Conservation (phyloP, 495 filamentous ascomycete genomes). For the Penicillium riverlandense region DNA sequence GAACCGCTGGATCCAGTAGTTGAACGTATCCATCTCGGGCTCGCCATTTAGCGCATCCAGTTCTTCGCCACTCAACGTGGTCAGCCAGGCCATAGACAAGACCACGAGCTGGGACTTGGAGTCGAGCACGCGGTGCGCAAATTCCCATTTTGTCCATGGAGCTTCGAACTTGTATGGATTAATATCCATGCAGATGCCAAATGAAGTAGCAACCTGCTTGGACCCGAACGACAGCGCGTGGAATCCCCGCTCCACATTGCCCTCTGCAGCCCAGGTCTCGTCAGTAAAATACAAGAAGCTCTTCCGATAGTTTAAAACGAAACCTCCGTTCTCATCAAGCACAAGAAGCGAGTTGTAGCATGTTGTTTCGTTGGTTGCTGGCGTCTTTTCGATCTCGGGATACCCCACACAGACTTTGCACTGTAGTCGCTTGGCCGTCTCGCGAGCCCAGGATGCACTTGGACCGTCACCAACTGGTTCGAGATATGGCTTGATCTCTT, state of each 20-base stretch:
- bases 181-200: slow-evolving; percentile 80
- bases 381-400: slow-evolving; percentile 53
- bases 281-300: slow-evolving; percentile 86
- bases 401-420: slow-evolving; percentile 89
- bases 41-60: slow-evolving; percentile 39
- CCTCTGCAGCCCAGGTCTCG: slow-evolving; percentile 83
- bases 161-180: slow-evolving; percentile 71
- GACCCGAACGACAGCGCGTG: slow-evolving; percentile 24
- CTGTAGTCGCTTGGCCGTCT: slow-evolving; percentile 59
- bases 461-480: slow-evolving; percentile 69
- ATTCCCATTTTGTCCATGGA: slow-evolving; percentile 75
- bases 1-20: slow-evolving; percentile 85
- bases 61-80: slow-evolving; percentile 39
- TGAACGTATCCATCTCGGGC: slow-evolving; percentile 73
- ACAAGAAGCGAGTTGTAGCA: slow-evolving; percentile 80
- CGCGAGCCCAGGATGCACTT: slow-evolving; percentile 72
- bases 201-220: slow-evolving; percentile 49
- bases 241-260: slow-evolving; percentile 48
- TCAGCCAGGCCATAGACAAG: slow-evolving; percentile 86
- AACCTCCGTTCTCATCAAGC: slow-evolving; percentile 63
- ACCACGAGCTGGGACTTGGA: slow-evolving; percentile 64
- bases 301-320: slow-evolving; percentile 82
- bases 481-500: slow-evolving; percentile 72
- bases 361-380: slow-evolving; percentile 18
- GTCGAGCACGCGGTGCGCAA: slow-evolving; percentile 70